Base-by-base conservation (phyloP, 2,329 filamentous ascomycete genomes). In the Dactylellina haptotyla region DNA sequence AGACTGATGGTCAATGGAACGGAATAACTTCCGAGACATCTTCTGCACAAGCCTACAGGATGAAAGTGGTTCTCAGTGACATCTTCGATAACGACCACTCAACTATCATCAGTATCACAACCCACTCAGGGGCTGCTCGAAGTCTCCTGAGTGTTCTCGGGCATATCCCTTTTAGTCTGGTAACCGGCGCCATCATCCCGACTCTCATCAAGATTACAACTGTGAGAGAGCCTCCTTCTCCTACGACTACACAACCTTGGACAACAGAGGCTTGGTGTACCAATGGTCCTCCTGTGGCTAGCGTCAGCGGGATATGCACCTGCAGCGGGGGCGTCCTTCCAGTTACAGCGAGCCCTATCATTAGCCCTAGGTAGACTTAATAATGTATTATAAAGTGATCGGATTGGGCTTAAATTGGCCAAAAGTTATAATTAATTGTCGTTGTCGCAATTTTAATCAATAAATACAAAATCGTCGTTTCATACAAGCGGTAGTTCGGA, bases 141-240 rank as follows among this genome's bases (percentile, higher is more conserved):
- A 83, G 81, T 61, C 80, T 87, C 12, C 82, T 88, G 1, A 77
- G 81, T 57, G 87, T 87, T 0, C 80, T 90, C 2, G 84, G 85
- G 56, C 89, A 91, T 77, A 84, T 85, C n/a, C 75, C 80, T 0
- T 91, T 90, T 78, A 80, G 81, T 2, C 81, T 91, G 5, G 83
- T 82, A 14, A 91, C 89, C 0, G 89, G 89, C 3, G 85, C 88
- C 67, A 85, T 88, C 1, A 88, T 91, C 20, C 88, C 89, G 0
- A 87, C 89, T 1, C 82, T 91, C 0, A 85, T 91, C 23, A 87
- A 85, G 79, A 87, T 85, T 0, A 83, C 86, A 76, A 84, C 81
- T 0, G 61, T 83, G 4, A 78, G 79, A 18, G 79, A 79, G 14
- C 62, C 77, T 3, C 75, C 75, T 5, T 78, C 80, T 1, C 74